phyloP scores from a whole-genome alignment of 352 stramenopile species.

The Phytophthora multivora region DNA sequence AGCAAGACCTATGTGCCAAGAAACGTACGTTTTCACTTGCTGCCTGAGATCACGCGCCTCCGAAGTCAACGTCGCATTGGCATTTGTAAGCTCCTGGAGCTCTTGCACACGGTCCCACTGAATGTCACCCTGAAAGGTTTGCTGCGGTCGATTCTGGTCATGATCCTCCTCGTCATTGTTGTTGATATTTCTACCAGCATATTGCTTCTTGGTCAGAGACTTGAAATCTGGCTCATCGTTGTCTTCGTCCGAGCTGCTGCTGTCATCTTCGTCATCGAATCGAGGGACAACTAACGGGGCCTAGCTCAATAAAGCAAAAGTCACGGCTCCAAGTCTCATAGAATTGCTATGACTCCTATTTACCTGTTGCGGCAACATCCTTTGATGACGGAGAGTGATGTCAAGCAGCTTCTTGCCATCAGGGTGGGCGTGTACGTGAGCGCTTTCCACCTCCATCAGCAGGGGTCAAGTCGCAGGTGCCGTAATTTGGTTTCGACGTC shows the following conservation, averaged over 20 bases:
- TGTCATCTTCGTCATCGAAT: conserved; percentile 74
- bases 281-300: conserved; percentile 56
- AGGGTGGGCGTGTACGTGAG: conserved; percentile 36
- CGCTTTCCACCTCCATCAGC: conserved; percentile 61
- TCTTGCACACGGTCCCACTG: conserved; percentile 58
- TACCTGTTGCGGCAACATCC: conserved; percentile 17
- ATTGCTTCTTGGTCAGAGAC: conserved; percentile 1
- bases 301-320: conserved; percentile 19
- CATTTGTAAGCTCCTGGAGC: conserved; percentile 70
- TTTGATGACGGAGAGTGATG: conserved; percentile 45
- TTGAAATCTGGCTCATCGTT: conserved; percentile 18
- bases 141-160: conserved; percentile 1
- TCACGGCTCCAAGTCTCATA: no score
- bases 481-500: conserved; percentile 1
- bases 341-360: no score
- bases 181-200: conserved; percentile 5
- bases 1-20: neutral
- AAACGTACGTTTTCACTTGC: conserved; percentile 61
- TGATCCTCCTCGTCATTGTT: conserved; percentile 34
- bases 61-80: conserved; percentile 47
- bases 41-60: conserved; percentile 56
- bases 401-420: conserved; percentile 66
- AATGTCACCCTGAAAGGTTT: conserved; percentile 35
- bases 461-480: neutral
- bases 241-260: conserved; percentile 50